Conservation (phyloP, 345 rosid species). For the Trapa incisa region DNA sequence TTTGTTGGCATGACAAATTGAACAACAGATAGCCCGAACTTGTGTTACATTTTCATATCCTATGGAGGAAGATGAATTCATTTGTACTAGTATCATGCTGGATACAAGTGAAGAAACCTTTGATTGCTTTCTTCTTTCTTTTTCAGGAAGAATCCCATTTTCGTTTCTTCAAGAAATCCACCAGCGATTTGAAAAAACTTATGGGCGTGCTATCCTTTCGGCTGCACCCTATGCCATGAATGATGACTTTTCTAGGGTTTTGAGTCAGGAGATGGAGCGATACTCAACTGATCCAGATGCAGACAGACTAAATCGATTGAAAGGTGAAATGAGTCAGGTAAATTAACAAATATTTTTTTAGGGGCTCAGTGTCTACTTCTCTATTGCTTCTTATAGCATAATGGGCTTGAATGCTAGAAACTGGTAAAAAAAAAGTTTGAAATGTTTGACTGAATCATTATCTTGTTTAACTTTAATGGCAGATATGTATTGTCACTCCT, state of each 20-base stretch:
- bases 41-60: neutral
- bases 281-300: slow-evolving; percentile 30
- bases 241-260: slow-evolving; percentile 37
- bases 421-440: neutral
- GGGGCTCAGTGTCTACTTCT: neutral
- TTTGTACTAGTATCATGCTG: neutral
- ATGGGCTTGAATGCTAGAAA: neutral
- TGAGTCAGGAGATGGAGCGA: slow-evolving; percentile 37
- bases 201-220: slow-evolving; percentile 23
- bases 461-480: neutral
- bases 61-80: neutral
- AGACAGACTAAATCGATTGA: slow-evolving; percentile 31
- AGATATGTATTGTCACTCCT: neutral
- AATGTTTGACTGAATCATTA: neutral
- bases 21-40: neutral
- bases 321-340: slow-evolving; percentile 45
- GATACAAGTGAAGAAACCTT: neutral
- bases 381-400: neutral
- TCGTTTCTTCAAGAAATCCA: slow-evolving; percentile 36
- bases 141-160: slow-evolving; percentile 38
- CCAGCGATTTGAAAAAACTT: slow-evolving; percentile 26
- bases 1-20: neutral
- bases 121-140: neutral
- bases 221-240: slow-evolving; percentile 47
- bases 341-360: neutral